These are phyloP conservation scores for Emiliania huxleyi DNA, from an alignment of 78 protist species.

Conservation along the genomic window DNA sequence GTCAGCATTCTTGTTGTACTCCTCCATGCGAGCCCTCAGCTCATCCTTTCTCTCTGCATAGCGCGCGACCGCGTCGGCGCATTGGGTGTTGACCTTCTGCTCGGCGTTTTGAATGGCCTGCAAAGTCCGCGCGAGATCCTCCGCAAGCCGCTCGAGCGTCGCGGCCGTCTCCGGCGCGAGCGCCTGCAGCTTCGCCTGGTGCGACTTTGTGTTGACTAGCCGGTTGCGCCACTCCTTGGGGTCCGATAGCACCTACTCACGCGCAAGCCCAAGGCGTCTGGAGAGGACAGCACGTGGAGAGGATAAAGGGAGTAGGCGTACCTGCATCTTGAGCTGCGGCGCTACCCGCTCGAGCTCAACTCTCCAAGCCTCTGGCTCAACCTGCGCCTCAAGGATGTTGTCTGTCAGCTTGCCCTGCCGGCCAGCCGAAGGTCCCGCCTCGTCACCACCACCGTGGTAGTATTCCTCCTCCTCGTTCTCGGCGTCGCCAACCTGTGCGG, in stretches of 20 bases:
- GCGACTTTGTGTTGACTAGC: not conserved
- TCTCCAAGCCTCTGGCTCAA: not conserved
- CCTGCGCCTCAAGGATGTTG: not conserved
- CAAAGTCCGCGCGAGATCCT: not conserved
- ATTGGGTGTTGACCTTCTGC: not conserved
- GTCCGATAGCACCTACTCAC: not conserved
- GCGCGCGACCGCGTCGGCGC: not conserved
- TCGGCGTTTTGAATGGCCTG: not conserved
- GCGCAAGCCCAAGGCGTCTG: too few relatives aligned
- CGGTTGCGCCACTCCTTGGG: conserved; percentile 38
- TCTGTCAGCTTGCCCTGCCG: not conserved
- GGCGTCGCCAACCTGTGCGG: not conserved
- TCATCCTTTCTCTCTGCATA: not conserved
- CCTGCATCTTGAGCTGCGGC: conserved; percentile 23
- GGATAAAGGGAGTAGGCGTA: not conserved
- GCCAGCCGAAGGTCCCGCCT: not conserved
- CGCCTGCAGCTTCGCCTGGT: not conserved
- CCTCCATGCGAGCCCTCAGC: not conserved
- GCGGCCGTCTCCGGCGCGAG: not conserved
- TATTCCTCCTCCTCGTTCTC: not conserved
- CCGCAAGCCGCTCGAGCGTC: not conserved
- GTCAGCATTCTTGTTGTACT: not conserved
- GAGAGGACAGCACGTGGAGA: too few relatives aligned
- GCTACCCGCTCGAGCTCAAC: conserved; percentile 26
- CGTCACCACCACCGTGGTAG: not conserved